phyloP scores from a whole-genome alignment of 192 early-diverging fungal species.

The Tieghemiomyces parasiticus region DNA sequence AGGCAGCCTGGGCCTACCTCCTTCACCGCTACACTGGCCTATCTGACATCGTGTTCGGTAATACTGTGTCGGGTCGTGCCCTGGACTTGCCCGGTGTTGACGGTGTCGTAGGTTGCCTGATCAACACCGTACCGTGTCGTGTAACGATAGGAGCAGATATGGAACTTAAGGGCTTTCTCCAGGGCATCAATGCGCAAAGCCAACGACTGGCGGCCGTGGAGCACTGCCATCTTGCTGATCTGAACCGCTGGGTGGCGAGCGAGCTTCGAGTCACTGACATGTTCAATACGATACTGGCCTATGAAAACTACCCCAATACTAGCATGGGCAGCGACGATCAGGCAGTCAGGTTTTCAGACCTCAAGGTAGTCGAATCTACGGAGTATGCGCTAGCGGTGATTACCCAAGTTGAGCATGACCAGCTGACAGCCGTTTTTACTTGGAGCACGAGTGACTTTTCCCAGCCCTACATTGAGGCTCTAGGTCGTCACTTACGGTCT shows the following conservation, averaged over 20 bases:
- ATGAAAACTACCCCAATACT: background rate
- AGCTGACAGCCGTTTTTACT: too few species aligned
- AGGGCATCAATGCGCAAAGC: background rate
- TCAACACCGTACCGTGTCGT: background rate
- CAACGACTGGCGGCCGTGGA: background rate
- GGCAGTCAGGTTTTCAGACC: background rate
- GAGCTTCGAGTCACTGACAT: background rate
- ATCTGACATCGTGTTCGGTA: background rate
- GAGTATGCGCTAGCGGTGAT: background rate
- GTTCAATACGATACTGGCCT: background rate
- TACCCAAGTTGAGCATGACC: too few species aligned
- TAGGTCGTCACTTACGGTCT: too few species aligned
- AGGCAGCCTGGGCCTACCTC: background rate
- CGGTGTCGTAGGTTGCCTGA: background rate
- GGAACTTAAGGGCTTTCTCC: background rate
- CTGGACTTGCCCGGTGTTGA: background rate
- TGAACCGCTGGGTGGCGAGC: background rate
- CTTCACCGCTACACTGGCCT: background rate
- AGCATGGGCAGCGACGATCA: too few species aligned
- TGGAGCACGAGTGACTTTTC: too few species aligned
- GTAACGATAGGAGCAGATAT: background rate
- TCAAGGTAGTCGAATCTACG: background rate
- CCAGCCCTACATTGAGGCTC: too few species aligned
- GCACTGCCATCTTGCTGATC: background rate
- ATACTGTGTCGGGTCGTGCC: background rate